A percentile compares a stretch with the other conserved stretches of the same genome.
These are phyloP conservation scores for Botrytis aclada DNA, from an alignment of 2,329 filamentous ascomycete species.

Conservation along the genomic window DNA sequence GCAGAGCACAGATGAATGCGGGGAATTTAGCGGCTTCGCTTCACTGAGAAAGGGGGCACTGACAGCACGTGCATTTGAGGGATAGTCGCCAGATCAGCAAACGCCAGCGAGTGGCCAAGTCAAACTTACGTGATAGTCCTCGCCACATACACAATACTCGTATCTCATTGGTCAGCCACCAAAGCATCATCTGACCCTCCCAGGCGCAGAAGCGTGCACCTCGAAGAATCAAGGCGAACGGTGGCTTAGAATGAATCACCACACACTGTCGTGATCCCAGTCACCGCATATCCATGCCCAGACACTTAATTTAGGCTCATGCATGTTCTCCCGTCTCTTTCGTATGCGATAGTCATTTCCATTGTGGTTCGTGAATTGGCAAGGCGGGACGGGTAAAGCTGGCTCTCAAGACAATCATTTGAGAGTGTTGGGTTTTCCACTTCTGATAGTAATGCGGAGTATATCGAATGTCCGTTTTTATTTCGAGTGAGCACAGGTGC, in stretches of 20 bases:
- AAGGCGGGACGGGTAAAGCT: background rate
- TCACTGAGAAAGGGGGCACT: background rate
- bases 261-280: background rate
- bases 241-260: conserved; percentile 6
- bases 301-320: conserved; percentile 1
- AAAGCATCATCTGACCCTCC: conserved; percentile 7
- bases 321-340: conserved; percentile 10
- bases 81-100: background rate
- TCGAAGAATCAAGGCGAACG: conserved; percentile 13
- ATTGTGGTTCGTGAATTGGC: background rate
- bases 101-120: background rate
- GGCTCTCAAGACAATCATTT: background rate
- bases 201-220: background rate
- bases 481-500: background rate
- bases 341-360: background rate
- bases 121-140: background rate
- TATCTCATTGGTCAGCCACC: background rate
- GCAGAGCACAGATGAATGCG: background rate
- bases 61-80: background rate
- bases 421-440: background rate
- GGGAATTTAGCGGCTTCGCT: background rate
- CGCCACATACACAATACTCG: background rate
- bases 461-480: background rate
- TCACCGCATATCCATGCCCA: conserved; percentile 10
- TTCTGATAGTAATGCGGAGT: background rate